Conservation (phyloP, 192 early-diverging fungal genomes). For the Coemansia sp. region DNA sequence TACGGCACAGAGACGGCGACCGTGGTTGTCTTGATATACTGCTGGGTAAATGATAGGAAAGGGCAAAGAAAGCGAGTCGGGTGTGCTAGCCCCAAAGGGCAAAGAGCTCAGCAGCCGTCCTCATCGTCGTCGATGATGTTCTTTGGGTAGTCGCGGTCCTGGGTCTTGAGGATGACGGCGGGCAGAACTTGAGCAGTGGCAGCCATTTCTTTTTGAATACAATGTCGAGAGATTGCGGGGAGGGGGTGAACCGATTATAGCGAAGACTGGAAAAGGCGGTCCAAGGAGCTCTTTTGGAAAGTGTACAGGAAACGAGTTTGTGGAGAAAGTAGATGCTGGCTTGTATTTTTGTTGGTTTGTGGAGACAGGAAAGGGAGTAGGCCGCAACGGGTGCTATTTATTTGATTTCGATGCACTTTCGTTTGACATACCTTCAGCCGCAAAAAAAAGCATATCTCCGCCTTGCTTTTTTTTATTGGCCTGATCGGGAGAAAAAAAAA, state of each 20-base stretch:
- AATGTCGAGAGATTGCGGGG: not conserved
- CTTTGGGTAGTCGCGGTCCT: constrained; percentile 20
- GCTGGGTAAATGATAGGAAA: not conserved
- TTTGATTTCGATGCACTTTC: constrained; percentile 10
- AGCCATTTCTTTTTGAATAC: constrained; percentile 1
- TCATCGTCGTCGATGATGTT: constrained; percentile 19
- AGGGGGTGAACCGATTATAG: not conserved
- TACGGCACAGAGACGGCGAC: too few species aligned
- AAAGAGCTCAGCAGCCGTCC: not conserved
- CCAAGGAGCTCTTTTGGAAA: constrained; percentile 1
- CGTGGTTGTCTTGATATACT: too few species aligned
- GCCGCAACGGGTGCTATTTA: constrained; percentile 16
- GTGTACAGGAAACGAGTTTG: constrained; percentile 2
- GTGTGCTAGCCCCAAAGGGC: not conserved
- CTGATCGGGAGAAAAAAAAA: not conserved
- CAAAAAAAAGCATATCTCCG: not conserved
- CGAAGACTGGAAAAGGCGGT: not conserved
- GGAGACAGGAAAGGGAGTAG: not conserved
- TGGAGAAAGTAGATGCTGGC: not conserved
- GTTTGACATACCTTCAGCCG: not conserved
- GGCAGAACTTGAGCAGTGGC: not conserved
- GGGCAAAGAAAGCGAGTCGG: too few species aligned
- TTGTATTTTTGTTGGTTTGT: not conserved
- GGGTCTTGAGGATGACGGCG: not conserved
- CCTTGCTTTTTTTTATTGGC: not conserved